Conservation (phyloP, 345 rosid species). For the Mercurialis annua region DNA sequence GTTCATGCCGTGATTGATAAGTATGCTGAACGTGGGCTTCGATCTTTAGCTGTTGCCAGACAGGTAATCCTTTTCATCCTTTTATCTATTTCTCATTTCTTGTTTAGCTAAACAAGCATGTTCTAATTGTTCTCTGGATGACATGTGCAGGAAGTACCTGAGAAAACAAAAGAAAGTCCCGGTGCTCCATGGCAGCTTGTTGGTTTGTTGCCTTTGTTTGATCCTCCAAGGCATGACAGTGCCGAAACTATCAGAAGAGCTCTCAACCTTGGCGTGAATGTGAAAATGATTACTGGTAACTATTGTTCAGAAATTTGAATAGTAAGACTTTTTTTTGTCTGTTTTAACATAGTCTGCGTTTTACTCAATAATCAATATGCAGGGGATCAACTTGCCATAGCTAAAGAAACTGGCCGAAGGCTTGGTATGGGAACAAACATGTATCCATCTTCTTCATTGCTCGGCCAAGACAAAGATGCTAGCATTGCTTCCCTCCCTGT, state of each 20-base stretch:
- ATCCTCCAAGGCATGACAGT: constrained; percentile 97
- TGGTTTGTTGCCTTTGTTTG: constrained; percentile 84
- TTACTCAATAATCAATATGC: constrained; percentile 16
- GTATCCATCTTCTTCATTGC: constrained; percentile 89
- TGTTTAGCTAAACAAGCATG: not conserved
- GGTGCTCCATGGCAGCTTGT: constrained; percentile 88
- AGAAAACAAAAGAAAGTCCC: constrained; percentile 59
- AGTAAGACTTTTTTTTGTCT: not conserved
- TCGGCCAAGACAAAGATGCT: constrained; percentile 80
- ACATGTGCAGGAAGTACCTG: constrained; percentile 69
- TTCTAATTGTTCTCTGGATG: constrained; percentile 4
- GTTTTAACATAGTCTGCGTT: not conserved
- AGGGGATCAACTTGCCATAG: constrained; percentile 97
- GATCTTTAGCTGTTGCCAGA: constrained; percentile 86
- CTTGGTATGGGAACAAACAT: constrained; percentile 98
- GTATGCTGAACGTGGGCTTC: constrained; percentile 91
- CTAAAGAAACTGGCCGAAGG: constrained; percentile 89
- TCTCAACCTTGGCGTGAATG: constrained; percentile 83
- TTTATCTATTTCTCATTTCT: constrained; percentile 3
- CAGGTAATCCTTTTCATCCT: constrained; percentile 44
- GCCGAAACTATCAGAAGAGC: constrained; percentile 95
- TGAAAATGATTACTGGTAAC: constrained; percentile 89
- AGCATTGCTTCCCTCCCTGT: constrained; percentile 72
- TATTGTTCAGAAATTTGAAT: constrained; percentile 1
- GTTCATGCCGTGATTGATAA: constrained; percentile 75